Evolutionary conservation across 345 rosid species (phyloP).

Genomic region (Rhodamnia rubescens): DNA sequence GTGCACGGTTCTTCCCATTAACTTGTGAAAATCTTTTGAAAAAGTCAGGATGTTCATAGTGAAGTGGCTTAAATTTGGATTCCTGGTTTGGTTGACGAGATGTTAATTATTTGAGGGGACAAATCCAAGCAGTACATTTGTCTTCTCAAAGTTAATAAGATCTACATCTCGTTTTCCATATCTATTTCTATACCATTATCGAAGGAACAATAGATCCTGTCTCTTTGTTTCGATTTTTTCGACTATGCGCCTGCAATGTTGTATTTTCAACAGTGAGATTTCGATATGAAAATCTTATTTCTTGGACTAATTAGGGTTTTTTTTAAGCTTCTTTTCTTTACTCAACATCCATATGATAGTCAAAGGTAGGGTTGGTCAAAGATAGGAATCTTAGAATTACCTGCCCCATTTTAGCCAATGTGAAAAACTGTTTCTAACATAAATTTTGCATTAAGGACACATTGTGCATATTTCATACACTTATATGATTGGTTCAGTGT

Average conservation of each 20-base stretch:
- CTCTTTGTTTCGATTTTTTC: neutral
- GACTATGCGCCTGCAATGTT: neutral
- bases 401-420: neutral
- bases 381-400: neutral
- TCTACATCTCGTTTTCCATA: neutral
- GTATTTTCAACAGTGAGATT: neutral
- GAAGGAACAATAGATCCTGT: neutral
- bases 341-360: neutral
- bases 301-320: neutral
- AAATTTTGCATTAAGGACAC: neutral
- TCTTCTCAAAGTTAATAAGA: neutral
- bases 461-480: neutral
- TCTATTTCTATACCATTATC: neutral
- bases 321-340: neutral
- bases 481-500: neutral
- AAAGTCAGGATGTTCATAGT: neutral
- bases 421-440: neutral
- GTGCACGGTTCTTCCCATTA: neutral
- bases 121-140: neutral
- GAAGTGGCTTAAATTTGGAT: neutral
- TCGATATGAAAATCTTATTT: neutral
- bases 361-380: neutral
- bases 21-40: neutral
- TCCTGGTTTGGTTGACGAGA: neutral
- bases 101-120: neutral